phyloP scores from a whole-genome alignment of 2,329 filamentous ascomycete species.

The Ophiocordyceps camponoti-leonardi region DNA sequence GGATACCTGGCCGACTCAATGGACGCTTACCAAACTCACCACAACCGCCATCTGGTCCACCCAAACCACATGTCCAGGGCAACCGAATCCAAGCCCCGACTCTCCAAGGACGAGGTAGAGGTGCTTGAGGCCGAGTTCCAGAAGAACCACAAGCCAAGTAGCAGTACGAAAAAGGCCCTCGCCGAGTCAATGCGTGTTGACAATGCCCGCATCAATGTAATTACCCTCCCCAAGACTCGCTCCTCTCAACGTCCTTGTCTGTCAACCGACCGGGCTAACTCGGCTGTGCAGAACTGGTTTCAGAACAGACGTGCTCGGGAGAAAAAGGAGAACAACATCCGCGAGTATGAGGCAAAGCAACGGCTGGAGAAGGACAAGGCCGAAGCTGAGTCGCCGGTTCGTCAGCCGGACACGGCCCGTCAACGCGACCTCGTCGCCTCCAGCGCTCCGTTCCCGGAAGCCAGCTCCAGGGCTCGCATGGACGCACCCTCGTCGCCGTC shows the following conservation, averaged over 20 bases:
- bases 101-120: slow-evolving; percentile 42
- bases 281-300: slow-evolving; percentile 45
- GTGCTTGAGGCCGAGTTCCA: slow-evolving; percentile 43
- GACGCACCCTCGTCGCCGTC: slow-evolving; percentile 5
- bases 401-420: slow-evolving; percentile 12
- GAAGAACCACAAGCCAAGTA: slow-evolving; percentile 47
- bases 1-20: slow-evolving; percentile 20
- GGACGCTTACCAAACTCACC: slow-evolving; percentile 19
- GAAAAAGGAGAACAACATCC: slow-evolving; percentile 43
- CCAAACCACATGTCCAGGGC: slow-evolving; percentile 21
- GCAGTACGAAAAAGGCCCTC: slow-evolving; percentile 40
- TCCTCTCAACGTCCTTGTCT: background rate
- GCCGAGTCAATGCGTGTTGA: slow-evolving; percentile 47
- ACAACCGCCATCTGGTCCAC: slow-evolving; percentile 16
- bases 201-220: slow-evolving; percentile 44
- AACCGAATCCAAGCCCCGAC: slow-evolving; percentile 31
- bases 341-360: slow-evolving; percentile 21
- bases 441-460: slow-evolving; percentile 20
- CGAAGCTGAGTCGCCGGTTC: slow-evolving; percentile 6
- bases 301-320: slow-evolving; percentile 48
- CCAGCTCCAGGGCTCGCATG: slow-evolving; percentile 4
- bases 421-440: slow-evolving; percentile 21
- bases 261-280: slow-evolving; percentile 11
- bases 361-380: slow-evolving; percentile 16
- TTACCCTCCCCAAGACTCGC: slow-evolving; percentile 6